Evolutionary conservation across 2,329 filamentous ascomycete species (phyloP), one percentile per base, ranked within the genome.

Genomic region (Pestalotiopsis sp.): DNA sequence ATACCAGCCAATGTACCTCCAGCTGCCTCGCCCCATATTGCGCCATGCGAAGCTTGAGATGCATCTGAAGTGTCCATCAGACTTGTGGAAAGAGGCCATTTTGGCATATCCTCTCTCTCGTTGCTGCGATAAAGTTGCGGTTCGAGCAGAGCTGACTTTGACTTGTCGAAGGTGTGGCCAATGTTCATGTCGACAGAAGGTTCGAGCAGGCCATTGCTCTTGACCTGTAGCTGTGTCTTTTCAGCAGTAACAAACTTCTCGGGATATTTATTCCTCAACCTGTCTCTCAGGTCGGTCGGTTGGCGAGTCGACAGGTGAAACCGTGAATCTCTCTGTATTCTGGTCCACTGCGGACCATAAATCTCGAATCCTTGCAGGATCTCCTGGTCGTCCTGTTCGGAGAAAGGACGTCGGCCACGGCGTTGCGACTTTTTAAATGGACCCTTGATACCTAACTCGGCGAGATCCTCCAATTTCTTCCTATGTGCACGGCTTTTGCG

Each of bases 291-390:
- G 73, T 91, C 89, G 0, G 89, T 91, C 1, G 89, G 89, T 71
- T 90, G 87, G 59, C 89, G 82, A 69, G 77, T 86, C 4, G 85
- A 84, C n/a, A 91, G 80, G 69, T 88, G 82, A 77, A 89, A 90
- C 36, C 82, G 82, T 14, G 85, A 78, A 69, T 91, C 89, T 45
- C 88, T 83, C 74, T 90, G 89, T 23, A 91, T 91, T 76, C 86
- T 88, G 65, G 89, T 90, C 89, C 90, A 91, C 9, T 88, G 85
- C 9, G 89, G 87, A 0, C 89, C 89, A 74, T 91, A 90, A 4
- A 83, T 75, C 52, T 88, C 81, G 49, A 90, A 85, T 0, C 90
- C 90, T 69, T 87, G 82, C 1, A 91, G 80, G 59, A 91, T 91
- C 71, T 90, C 86, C 38, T 80, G 81, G 73, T 92, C 90, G 69